Base-by-base conservation (phyloP, 108 stramenopile species). In the Craspedostauros australis region DNA sequence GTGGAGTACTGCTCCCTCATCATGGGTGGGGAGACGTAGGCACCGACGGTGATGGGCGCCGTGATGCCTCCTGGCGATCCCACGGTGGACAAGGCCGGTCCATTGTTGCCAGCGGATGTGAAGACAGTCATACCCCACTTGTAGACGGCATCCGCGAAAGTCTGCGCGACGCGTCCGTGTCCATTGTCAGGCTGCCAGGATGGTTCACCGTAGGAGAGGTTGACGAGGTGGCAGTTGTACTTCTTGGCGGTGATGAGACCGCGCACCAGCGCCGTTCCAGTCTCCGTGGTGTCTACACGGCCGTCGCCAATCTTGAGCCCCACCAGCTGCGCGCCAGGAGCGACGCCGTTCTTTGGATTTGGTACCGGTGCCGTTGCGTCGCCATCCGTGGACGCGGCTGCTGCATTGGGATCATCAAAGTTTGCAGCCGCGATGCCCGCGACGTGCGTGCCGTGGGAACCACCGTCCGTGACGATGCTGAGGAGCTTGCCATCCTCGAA, bases 401-500 rank as follows among this genome's bases (percentile, higher is more conserved):
- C n/a, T n/a, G n/a, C n/a, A n/a, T n/a, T n/a, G n/a, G n/a, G n/a
- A n/a, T n/a, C n/a, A n/a, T n/a, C n/a, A 60, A 68, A 64, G 49
- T 66, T 60, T 4, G 73, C 84, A 8, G 82, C 90, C 7, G 84
- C 72, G 60, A 96, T 96, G 18, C 76, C 84, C 3, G 93, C 93
- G 6, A 97, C 96, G 52, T 97, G 96, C 0, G 91, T 89, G 5
- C 93, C 96, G 73, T 97, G 96, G 1, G 88, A 68, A 11, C 88
- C 88, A 1, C 83, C 79, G 59, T 93, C 91, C 4, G 60, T 66
- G 16, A 93, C 91, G 46, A 97, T 80, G 51, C 62, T 75, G 15
- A 94, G 50, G 0, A 77, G 45, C 7, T 55, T 57, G 0, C 86
- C 92, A 3, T 90, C 80, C 28, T 91, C 76, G 57, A 82, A 93